Evolutionary conservation across 352 stramenopile species (phyloP), one percentile per base, ranked within the genome.

Genomic region (Globisporangium canariense): DNA sequence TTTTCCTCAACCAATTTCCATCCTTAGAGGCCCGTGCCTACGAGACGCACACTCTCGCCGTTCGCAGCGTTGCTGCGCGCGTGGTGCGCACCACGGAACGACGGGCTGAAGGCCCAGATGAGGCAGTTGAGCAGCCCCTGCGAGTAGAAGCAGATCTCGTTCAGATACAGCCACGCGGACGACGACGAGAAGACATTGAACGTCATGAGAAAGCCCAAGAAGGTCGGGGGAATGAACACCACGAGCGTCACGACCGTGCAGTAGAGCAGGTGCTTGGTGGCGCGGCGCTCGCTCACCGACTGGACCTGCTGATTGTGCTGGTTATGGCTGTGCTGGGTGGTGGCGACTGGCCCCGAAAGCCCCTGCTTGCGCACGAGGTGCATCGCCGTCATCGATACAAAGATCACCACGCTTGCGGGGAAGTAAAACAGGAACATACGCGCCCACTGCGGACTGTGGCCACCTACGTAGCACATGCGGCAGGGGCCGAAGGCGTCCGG

Each of bases 61-160:
- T 51, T 38, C 22, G 56, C 22, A 7, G 56, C 56, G 43, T 62
- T 53, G 40, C 28, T 28, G 41, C 73, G 69, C 45, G 64, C 66
- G 65, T 78, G 77, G 41, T 73, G 60, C 63, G 69, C 76, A 18
- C 69, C 62, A n/a, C 75, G 75, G 62, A 83, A 81, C 0, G 77
- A 83, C 53, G 75, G 73, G 56, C 80, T 86, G 57, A 88, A 90
- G 6, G 79, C 75, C 78, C 78, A 90, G 1, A 78, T 78, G 1
- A 88, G 73, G 18, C 75, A 71, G 57, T 86, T 81, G 18, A 90
- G 62, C 18, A 86, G 22, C 4, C 81, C 81, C 69, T 87, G 81
- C 7, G 77, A 81, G 57, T 90, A 88, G 64, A 90, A 87, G 45
- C 75, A 87, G 32, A 85, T 14, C 63, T 90, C 81, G 34, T 76